These are phyloP conservation scores for Craterostigma plantagineum DNA, from an alignment of 257 asterid species.

Conservation along the genomic window DNA sequence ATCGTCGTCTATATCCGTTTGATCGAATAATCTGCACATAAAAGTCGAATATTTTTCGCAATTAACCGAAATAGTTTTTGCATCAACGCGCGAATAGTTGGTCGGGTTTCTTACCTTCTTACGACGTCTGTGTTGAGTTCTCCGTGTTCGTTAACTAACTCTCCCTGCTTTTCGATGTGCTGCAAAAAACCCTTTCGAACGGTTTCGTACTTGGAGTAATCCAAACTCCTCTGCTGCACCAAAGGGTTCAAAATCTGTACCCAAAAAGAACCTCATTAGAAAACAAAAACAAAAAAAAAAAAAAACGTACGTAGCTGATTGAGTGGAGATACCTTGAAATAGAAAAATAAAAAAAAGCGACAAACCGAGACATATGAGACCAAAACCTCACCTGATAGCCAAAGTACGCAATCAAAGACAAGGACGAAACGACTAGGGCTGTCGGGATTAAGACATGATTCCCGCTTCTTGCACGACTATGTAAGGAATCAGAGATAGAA, in stretches of 20 bases:
- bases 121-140: conserved; percentile 17
- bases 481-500: conserved; percentile 35
- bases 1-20: conserved; percentile 20
- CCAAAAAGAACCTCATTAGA: conserved; percentile 1
- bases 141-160: conserved; percentile 19
- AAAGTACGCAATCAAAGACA: conserved; percentile 17
- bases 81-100: not conserved
- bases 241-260: conserved; percentile 33
- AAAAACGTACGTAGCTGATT: too few species aligned
- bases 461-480: conserved; percentile 14
- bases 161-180: conserved; percentile 19
- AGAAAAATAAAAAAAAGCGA: too few species aligned
- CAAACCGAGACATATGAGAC: too few species aligned
- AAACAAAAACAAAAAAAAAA: too few species aligned
- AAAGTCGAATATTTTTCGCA: too few species aligned
- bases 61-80: not conserved
- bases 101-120: conserved; percentile 10
- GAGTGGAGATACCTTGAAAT: too few species aligned
- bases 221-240: conserved; percentile 44
- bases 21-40: conserved; percentile 25
- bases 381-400: conserved; percentile 23
- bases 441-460: conserved; percentile 16
- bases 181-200: conserved; percentile 16
- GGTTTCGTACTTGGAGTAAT: conserved; percentile 25
- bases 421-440: conserved; percentile 19